Conservation (phyloP, 306 rosid species). For the Cucumis sativus region DNA sequence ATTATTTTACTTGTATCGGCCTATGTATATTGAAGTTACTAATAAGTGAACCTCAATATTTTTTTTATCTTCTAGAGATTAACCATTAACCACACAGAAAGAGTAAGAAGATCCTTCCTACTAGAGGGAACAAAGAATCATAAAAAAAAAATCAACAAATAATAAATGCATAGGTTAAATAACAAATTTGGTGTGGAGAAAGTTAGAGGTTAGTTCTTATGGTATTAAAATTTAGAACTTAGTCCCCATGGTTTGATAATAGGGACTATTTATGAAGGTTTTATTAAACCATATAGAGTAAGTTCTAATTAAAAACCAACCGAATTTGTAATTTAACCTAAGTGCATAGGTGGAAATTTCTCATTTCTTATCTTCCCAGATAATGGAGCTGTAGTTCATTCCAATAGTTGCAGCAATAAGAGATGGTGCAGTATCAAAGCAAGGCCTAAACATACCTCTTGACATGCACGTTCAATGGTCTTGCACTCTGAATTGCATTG, state of each 20-base stretch:
- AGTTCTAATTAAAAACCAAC: too few species aligned
- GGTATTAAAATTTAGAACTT: too few species aligned
- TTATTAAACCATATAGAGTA: too few species aligned
- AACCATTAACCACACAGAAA: neutral
- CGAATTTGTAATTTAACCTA: neutral
- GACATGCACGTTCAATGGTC: constrained; percentile 87
- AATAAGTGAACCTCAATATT: neutral
- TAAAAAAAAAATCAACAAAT: neutral
- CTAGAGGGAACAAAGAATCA: neutral
- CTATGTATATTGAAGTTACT: neutral
- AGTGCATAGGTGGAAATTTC: neutral
- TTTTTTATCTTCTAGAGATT: neutral
- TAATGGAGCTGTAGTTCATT: neutral
- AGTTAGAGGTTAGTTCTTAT: too few species aligned
- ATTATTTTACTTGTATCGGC: neutral
- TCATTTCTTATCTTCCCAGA: neutral
- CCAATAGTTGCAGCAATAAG: neutral
- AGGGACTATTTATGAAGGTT: too few species aligned
- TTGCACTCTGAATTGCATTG: constrained; percentile 97
- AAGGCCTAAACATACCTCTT: constrained; percentile 31
- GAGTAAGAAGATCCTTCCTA: neutral
- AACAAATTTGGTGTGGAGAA: too few species aligned
- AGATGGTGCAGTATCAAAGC: neutral
- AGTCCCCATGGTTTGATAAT: too few species aligned
- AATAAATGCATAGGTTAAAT: too few species aligned